Base-by-base conservation (phyloP, 2,329 filamentous ascomycete genomes). In the Emmonsiellopsis sp. region DNA sequence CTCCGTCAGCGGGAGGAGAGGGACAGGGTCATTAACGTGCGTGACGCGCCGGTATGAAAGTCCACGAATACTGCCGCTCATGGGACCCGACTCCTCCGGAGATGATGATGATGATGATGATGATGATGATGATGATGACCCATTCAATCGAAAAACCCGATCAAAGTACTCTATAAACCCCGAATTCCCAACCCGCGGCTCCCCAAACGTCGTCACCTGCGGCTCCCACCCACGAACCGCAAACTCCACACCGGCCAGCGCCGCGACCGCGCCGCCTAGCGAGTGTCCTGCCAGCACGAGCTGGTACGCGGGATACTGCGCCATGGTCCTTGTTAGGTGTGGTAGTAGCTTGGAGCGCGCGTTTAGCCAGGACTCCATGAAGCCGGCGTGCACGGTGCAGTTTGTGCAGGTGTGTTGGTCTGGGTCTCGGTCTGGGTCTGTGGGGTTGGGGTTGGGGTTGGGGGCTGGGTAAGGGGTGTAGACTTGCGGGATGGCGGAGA, bases 361-460 rank as follows among this genome's bases (percentile, higher is more conserved):
- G 63, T 84, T 83, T 49, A 79, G 74, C 92, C 93, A 98, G 0
- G 89, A 91, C 13, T 80, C 77, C 65, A 93, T 81, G 70, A 98
- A 98, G 14, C 93, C 93, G 56, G 83, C 84, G 67, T 98, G 93
- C 1, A 97, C 92, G 5, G 88, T 95, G 69, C 93, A 98, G 67
- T 95, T 92, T 6, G 74, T 68, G 70, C 93, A 98, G 46, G 75
- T 67, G 42, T 58, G 57, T 36, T 68, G 58, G 33, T 65, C 60
- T 8, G 68, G 60, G 17, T 70, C 68, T n/a, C 42, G 3, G 14
- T 71, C 67, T 21, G 74, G n/a, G n/a, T n/a, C n/a, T n/a, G n/a
- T n/a, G n/a, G n/a, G n/a, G n/a, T n/a, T 70, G 43, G 71, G 70
- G 51, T 68, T 66, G 40, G 74, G 0, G 77, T 77, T 51, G 8